Percentiles rank a stretch among this genome's conserved stretches.
phyloP scores from a whole-genome alignment of 192 early-diverging fungal species.

The Entomortierella parvispora region DNA sequence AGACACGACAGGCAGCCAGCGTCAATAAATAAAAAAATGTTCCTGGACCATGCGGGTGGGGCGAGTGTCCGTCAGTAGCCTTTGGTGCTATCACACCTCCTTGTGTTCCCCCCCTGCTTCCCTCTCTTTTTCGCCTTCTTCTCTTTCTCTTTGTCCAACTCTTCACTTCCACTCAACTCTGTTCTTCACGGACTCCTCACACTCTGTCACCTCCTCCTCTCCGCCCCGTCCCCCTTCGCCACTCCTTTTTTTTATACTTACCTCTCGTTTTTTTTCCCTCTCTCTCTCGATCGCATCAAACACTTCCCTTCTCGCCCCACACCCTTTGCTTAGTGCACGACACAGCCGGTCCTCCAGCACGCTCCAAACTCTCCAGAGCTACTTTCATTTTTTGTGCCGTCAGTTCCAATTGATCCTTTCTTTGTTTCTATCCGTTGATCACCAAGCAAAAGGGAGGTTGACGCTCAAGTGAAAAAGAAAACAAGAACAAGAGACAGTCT shows the following conservation, averaged over 20 bases:
- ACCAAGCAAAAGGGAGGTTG: no score
- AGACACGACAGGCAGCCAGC: no score
- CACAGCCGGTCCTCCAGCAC: not conserved
- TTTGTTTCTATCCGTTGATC: not conserved
- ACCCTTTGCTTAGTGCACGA: no score
- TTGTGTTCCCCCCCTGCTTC: not conserved
- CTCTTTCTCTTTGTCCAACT: not conserved
- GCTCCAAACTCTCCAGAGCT: not conserved
- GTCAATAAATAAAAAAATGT: no score
- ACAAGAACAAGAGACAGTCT: not conserved
- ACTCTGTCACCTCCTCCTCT: not conserved
- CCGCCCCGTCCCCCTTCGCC: not conserved
- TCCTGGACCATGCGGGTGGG: no score
- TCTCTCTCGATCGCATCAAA: not conserved
- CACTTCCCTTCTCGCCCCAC: no score
- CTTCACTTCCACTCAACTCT: not conserved
- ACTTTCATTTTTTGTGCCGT: not conserved
- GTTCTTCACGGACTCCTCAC: not conserved
- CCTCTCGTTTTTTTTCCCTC: not conserved
- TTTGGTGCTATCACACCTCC: no score
- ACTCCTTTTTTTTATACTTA: not conserved
- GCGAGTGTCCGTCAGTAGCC: no score
- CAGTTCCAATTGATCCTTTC: not conserved
- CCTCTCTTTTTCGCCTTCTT: not conserved
- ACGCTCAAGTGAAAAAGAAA: no score